These are phyloP conservation scores for Ampelomyces quisqualis DNA, from an alignment of 2,329 filamentous ascomycete species.

Conservation along the genomic window DNA sequence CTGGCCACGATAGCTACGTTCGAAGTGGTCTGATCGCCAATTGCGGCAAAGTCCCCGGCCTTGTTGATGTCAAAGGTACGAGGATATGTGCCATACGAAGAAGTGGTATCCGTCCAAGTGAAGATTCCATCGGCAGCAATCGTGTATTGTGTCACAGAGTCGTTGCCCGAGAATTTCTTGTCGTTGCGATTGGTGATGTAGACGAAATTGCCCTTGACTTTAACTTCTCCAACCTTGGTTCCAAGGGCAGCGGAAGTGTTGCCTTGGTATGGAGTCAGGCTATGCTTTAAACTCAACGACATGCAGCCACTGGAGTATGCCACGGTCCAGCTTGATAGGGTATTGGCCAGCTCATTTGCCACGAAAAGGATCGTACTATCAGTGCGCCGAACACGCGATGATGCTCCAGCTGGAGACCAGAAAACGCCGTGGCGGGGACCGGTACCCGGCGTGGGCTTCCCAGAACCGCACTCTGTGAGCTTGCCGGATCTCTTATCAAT, in stretches of 20 bases:
- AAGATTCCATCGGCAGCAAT: constrained; percentile 33
- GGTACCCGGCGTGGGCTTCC: constrained; percentile 49
- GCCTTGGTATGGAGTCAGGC: constrained; percentile 35
- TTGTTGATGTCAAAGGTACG: constrained; percentile 41
- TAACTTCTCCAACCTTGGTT: constrained; percentile 38
- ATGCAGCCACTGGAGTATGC: constrained; percentile 38
- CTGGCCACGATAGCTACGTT: constrained; percentile 38
- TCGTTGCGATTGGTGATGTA: constrained; percentile 43
- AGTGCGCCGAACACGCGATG: constrained; percentile 22
- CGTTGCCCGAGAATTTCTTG: constrained; percentile 37
- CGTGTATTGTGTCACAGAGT: constrained; percentile 39
- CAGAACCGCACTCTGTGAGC: constrained; percentile 51
- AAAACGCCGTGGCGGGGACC: constrained; percentile 58
- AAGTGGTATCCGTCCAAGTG: constrained; percentile 31
- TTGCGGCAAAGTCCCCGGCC: constrained; percentile 33
- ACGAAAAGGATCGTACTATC: constrained; percentile 32
- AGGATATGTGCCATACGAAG: constrained; percentile 37
- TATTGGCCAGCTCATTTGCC: constrained; percentile 39
- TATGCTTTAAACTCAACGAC: constrained; percentile 33
- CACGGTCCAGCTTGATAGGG: constrained; percentile 35
- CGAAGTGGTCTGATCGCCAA: constrained; percentile 36
- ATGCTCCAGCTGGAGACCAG: constrained; percentile 42
- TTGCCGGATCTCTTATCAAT: constrained; percentile 50
- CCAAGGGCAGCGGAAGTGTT: constrained; percentile 29
- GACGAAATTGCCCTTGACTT: constrained; percentile 37